These are phyloP conservation scores for Steccherinum ochraceum DNA, from an alignment of 768 basidiomycete genomes.

Conservation along the genomic window DNA sequence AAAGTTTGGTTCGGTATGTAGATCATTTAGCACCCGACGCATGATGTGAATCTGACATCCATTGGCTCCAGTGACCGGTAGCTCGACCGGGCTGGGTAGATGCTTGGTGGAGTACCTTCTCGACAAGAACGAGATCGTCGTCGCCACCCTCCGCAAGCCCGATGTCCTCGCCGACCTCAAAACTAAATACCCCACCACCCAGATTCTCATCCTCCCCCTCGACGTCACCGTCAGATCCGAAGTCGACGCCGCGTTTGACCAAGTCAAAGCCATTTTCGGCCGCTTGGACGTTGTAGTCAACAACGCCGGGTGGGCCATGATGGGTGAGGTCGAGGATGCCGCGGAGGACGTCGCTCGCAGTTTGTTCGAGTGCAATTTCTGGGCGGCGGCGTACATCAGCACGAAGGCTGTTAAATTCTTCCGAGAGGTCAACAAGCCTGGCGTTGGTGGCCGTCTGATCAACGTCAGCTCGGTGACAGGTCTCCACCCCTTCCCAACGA, in stretches of 20 bases:
- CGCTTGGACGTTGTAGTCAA: conserved; percentile 39
- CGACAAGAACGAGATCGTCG: conserved; percentile 31
- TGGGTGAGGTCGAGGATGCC: conserved; percentile 33
- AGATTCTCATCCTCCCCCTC: conserved; percentile 31
- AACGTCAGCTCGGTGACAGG: conserved; percentile 1
- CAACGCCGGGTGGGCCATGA: conserved; percentile 30
- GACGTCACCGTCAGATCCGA: conserved; percentile 30
- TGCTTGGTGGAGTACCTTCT: conserved; percentile 28
- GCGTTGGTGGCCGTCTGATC: conserved; percentile 15
- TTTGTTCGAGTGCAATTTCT: conserved; percentile 29
- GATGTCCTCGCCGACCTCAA: conserved; percentile 22
- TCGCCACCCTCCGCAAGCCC: conserved; percentile 34
- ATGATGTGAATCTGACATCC: too few species aligned
- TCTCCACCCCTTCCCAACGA: neutral
- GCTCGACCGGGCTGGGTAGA: conserved; percentile 35
- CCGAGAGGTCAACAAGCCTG: conserved; percentile 32
- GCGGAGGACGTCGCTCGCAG: conserved; percentile 24
- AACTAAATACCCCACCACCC: conserved; percentile 21
- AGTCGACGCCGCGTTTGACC: conserved; percentile 28
- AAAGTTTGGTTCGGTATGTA: too few species aligned
- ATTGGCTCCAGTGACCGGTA: conserved; percentile 41
- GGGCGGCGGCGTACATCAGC: conserved; percentile 12
- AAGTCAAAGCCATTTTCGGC: conserved; percentile 29
- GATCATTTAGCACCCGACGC: too few species aligned
- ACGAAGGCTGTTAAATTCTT: conserved; percentile 23